Base-by-base conservation (phyloP, 163 green algal species). In the Smithsoniella earleae region DNA sequence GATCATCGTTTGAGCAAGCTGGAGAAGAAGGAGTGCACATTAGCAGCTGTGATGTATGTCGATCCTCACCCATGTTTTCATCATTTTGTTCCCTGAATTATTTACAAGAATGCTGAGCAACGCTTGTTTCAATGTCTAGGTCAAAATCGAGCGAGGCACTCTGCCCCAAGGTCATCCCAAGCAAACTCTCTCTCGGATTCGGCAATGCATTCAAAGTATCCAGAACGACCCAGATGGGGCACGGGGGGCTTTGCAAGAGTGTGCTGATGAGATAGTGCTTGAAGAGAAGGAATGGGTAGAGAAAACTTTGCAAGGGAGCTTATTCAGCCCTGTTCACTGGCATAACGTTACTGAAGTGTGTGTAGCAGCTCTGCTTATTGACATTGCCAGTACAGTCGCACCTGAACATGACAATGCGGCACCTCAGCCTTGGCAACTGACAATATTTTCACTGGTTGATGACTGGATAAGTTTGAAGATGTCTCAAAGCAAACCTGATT, bases 231-330 rank as follows among this genome's bases (percentile, higher is more conserved):
- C 8, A 36, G 8, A 13, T 6, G 25, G n/a, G 18, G 58, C 58
- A 13, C 58, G 16, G 6, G 58, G 22, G 18, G 30, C 16, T 4
- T 36, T 69, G n/a, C n/a, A 69, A 6, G 16, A 5, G n/a, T 38
- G 8, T 38, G 27, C 43, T 13, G 20, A 33, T 38, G 34, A 40
- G 8, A 5, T 69, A 6, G 3, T 13, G 18, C 10, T 2, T 10
- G 4, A 69, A 69, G 58, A 69, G 58, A 34, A 18, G 18, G 1
- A 30, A 13, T 69, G 58, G 58, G 25, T 69, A n/a, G 31, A 49
- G 40, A 13, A 49, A n/a, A n/a, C n/a, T n/a, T n/a, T n/a, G n/a
- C n/a, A n/a, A n/a, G n/a, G n/a, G n/a, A n/a, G n/a, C n/a, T n/a
- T n/a, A n/a, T n/a, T n/a, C 40, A 49, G 40, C 40, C 40, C 13